Evolutionary conservation across 495 filamentous ascomycete species (phyloP), one percentile per base, ranked within the genome.

Genomic region (Penicillium chermesinum): DNA sequence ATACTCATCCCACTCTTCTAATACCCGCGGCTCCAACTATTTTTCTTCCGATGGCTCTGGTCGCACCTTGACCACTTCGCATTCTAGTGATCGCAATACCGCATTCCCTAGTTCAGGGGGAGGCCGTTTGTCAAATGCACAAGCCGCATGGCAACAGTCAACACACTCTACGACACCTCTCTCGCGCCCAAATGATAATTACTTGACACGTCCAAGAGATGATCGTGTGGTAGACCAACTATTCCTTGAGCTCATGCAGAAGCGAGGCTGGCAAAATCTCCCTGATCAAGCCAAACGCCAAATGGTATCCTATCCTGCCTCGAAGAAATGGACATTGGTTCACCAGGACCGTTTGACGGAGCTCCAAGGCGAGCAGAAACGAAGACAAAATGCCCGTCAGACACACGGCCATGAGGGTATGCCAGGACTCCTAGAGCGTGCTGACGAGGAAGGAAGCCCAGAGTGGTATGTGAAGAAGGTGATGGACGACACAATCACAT

Each of bases 391-490:
- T 49, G 81, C 86, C 17, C 80, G 82, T 46, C 73, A 76, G 37
- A 84, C 81, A 0, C 74, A 82, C 52, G 73, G 78, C 5, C 69
- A 76, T 47, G 79, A 86, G 50, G 82, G 80, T 17, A 74, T 83
- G 42, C 82, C 82, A 36, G 74, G 76, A 12, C 74, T 89, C 37
- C 71, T 90, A 22, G 77, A 79, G 38, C 77, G 83, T 44, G 88
- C 88, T 4, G 89, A 95, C 59, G 91, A 96, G 58, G 93, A 97
- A 62, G 94, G 89, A 16, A 94, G 86, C 46, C 93, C 93, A 2
- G 94, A 98, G 70, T 98, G 91, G 91, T 98, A 93, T 71, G 94
- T 98, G 15, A 86, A 85, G 61, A 94, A 88, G 67, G 88, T 98
- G 30, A 88, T 97, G 89, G 90, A 95, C 53, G 93, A 96, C 63